phyloP scores from a whole-genome alignment of 2,329 filamentous ascomycete species.

The Diaporthe ilicicola region DNA sequence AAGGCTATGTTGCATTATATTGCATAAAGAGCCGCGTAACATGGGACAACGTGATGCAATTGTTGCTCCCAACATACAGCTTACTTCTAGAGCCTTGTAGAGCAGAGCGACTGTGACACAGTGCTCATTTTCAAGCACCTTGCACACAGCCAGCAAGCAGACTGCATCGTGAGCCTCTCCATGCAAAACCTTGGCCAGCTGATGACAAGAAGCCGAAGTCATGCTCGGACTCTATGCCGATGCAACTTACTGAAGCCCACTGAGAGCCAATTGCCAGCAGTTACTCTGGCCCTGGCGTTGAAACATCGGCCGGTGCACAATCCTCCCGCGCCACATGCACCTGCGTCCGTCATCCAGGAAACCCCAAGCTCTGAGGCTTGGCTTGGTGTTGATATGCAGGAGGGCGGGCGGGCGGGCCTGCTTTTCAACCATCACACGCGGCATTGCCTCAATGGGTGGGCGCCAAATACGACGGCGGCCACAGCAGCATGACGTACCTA shows the following conservation, averaged over 20 bases:
- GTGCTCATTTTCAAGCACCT: neutral
- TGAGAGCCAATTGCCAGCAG: neutral
- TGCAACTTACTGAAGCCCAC: neutral
- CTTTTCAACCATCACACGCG: neutral
- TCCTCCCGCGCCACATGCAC: neutral
- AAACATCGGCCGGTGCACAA: neutral
- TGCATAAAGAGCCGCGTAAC: no score
- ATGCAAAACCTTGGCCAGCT: neutral
- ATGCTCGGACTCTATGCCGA: neutral
- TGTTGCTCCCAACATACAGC: no score
- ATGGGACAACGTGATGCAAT: no score
- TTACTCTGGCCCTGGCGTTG: neutral
- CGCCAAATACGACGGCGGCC: conserved; percentile 18
- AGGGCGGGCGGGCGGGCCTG: neutral
- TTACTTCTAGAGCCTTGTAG: neutral
- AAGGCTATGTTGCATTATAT: no score
- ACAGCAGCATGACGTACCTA: conserved; percentile 20
- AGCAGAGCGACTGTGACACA: neutral
- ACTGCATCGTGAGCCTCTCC: neutral
- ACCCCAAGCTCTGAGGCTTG: neutral
- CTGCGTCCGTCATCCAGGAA: neutral
- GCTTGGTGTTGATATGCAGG: neutral
- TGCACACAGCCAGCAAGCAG: neutral
- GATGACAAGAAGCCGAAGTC: neutral
- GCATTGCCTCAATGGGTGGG: neutral